phyloP scores from a whole-genome alignment of 192 early-diverging fungal species.

The Podochytrium sp. region DNA sequence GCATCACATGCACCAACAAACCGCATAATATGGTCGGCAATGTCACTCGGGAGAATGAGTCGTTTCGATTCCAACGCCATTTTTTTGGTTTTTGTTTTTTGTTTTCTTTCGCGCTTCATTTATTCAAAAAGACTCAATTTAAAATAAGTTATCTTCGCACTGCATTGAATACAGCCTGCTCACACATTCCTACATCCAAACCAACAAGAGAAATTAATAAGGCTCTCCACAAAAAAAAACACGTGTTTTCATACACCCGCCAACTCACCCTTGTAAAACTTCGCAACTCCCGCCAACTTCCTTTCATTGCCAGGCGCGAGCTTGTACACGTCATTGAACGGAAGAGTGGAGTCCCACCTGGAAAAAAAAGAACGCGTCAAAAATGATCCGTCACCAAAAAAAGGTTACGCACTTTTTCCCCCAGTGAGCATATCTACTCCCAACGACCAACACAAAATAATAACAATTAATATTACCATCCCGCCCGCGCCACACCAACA shows the following conservation, averaged over 20 bases:
- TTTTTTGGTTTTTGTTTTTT: background rate
- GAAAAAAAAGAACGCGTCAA: background rate
- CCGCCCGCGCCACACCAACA: too few species aligned
- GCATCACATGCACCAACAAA: background rate
- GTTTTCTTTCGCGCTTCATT: background rate
- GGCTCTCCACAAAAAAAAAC: background rate
- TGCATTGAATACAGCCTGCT: background rate
- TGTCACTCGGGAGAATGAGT: background rate
- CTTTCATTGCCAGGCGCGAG: background rate
- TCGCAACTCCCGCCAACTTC: background rate
- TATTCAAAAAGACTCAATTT: background rate
- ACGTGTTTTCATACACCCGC: too few species aligned
- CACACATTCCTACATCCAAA: background rate
- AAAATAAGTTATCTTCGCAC: background rate
- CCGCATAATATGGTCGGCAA: background rate
- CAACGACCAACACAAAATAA: too few species aligned
- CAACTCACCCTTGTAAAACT: background rate
- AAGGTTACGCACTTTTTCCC: slow-evolving; percentile 11
- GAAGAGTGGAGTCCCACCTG: background rate
- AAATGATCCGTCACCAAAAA: background rate
- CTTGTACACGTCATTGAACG: background rate
- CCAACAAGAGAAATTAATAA: background rate
- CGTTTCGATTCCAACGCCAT: too few species aligned
- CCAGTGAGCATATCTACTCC: slow-evolving; percentile 18
- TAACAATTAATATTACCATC: too few species aligned